phyloP scores from a whole-genome alignment of 2,329 filamentous ascomycete genomes.

The Beauveria asiatica region DNA sequence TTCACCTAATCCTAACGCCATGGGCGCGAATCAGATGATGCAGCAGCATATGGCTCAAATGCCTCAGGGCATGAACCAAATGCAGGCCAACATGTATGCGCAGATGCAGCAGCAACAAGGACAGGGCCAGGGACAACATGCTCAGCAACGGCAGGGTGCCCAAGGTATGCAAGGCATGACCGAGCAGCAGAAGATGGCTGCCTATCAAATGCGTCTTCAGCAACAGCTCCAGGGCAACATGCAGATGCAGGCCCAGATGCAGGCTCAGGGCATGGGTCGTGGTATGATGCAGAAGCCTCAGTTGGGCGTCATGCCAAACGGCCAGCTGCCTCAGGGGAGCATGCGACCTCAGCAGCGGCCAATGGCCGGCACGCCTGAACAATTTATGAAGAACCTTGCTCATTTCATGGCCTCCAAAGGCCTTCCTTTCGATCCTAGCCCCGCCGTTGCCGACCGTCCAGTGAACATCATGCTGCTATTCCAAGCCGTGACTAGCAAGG shows the following conservation, averaged over 20 bases:
- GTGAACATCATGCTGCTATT: conserved; percentile 74
- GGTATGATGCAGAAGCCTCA: conserved; percentile 47
- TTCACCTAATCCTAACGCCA: conserved; percentile 45
- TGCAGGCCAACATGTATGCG: conserved; percentile 25
- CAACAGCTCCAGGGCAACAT: conserved; percentile 57
- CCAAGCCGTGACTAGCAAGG: conserved; percentile 62
- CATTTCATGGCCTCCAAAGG: conserved; percentile 70
- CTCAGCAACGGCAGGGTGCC: conserved; percentile 26
- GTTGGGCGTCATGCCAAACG: conserved; percentile 23
- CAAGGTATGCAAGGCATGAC: conserved; percentile 25
- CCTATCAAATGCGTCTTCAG: conserved; percentile 79
- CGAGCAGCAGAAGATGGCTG: conserved; percentile 64
- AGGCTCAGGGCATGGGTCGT: conserved; percentile 34
- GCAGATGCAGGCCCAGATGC: conserved; percentile 45
- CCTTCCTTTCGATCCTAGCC: conserved; percentile 65
- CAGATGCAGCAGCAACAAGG: conserved; percentile 40
- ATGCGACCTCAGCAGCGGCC: conserved; percentile 43
- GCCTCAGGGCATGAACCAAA: conserved; percentile 24
- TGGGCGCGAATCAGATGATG: conserved; percentile 46
- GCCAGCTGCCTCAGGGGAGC: conserved; percentile 34
- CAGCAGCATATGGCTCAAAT: conserved; percentile 43
- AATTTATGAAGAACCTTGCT: conserved; percentile 67
- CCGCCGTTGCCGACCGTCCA: conserved; percentile 62
- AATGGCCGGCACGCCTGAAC: conserved; percentile 45
- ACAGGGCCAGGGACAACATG: conserved; percentile 43